These are phyloP conservation scores for rapeseed (Brassica napus) DNA, from an alignment of 345 rosid species.

Conservation along the genomic window Da-Ae NC_063439.1:6277501-6278000, in stretches of 20 bases:
- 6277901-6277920: constrained; percentile 91
- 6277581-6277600: constrained; percentile 84
- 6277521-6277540: too few species aligned
- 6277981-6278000: constrained; percentile 85
- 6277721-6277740: constrained; percentile 93
- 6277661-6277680: constrained; percentile 95
- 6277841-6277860: constrained; percentile 76
- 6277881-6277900: constrained; percentile 84
- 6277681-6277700: constrained; percentile 89
- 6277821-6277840: background rate
- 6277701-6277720: constrained; percentile 83
- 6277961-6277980: background rate
- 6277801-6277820: background rate
- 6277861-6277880: constrained; percentile 95
- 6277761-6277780: constrained; percentile 9
- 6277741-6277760: constrained; percentile 82
- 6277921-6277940: constrained; percentile 8
- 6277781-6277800: constrained; percentile 4
- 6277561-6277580: constrained; percentile 87
- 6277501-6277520: background rate
- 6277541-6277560: background rate
- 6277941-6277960: background rate
- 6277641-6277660: constrained; percentile 97
- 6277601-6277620: constrained; percentile 74
- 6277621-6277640: constrained; percentile 91